Conservation (phyloP, 192 early-diverging fungal genomes). For the Dissophora globulifera region DNA sequence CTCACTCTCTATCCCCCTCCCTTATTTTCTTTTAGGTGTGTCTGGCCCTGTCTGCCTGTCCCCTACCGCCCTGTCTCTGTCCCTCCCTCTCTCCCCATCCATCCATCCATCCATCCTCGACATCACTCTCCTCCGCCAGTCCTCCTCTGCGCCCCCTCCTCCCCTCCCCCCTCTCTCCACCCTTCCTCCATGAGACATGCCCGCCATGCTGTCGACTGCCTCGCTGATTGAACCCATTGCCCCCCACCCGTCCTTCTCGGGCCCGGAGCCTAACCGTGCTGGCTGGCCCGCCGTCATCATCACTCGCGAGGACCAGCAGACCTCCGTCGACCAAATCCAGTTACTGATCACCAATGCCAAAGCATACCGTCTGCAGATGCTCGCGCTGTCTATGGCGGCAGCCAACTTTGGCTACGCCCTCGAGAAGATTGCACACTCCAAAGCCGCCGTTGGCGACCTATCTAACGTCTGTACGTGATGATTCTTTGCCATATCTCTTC, state of each 20-base stretch:
- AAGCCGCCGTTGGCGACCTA: conserved; percentile 49
- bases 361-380: conserved; percentile 58
- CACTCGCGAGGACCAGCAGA: conserved; percentile 52
- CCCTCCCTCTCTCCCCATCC: too few species aligned
- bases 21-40: too few species aligned
- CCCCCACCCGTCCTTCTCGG: conserved; percentile 49
- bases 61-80: too few species aligned
- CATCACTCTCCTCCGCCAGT: too few species aligned
- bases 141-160: neutral
- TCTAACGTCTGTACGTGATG: conserved; percentile 48
- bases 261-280: conserved; percentile 31
- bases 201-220: conserved; percentile 47
- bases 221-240: conserved; percentile 49
- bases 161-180: conserved; percentile 8
- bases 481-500: too few species aligned
- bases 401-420: conserved; percentile 62
- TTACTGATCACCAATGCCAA: conserved; percentile 54
- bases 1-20: too few species aligned
- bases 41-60: too few species aligned
- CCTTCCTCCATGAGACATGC: conserved; percentile 16
- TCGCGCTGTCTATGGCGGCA: conserved; percentile 55
- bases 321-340: conserved; percentile 52
- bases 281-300: conserved; percentile 47
- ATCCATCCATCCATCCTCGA: too few species aligned
- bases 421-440: conserved; percentile 58